A percentile compares a stretch with the other conserved stretches of the same genome.
Conservation (phyloP, 768 basidiomycete species). For the Sarcodon sp. region DNA sequence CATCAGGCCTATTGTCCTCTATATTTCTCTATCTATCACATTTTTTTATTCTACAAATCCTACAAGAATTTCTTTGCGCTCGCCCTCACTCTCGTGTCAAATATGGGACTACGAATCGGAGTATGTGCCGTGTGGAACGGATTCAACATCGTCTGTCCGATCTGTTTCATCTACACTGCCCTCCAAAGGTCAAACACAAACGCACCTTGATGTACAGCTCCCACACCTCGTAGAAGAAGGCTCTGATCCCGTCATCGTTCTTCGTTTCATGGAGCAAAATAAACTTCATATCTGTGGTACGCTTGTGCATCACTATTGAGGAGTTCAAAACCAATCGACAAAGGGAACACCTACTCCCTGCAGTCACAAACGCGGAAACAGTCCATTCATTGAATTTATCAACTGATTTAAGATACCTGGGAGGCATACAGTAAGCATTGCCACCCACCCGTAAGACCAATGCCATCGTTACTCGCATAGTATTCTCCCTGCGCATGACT, state of each 20-base stretch:
- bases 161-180: neutral
- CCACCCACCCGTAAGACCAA: neutral
- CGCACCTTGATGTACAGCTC: conserved; percentile 92
- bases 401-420: conserved; percentile 88
- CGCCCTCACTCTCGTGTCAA: conserved; percentile 74
- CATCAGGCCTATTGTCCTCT: conserved; percentile 4
- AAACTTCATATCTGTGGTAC: conserved; percentile 79
- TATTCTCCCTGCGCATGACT: conserved; percentile 68
- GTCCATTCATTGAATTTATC: conserved; percentile 99
- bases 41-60: neutral
- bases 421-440: neutral
- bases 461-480: conserved; percentile 44
- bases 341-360: conserved; percentile 62
- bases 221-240: conserved; percentile 94
- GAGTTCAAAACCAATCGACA: conserved; percentile 1
- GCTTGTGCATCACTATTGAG: conserved; percentile 1
- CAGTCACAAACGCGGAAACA: conserved; percentile 90
- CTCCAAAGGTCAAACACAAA: neutral
- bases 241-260: conserved; percentile 93
- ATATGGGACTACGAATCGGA: conserved; percentile 63
- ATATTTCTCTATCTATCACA: neutral
- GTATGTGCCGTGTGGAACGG: conserved; percentile 95
- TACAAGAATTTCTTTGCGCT: conserved; percentile 79
- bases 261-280: conserved; percentile 87
- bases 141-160: conserved; percentile 69